Evolutionary conservation across 176 grass and related monocot species (phyloP).

Genomic region (Aegilops umbellulata): DNA sequence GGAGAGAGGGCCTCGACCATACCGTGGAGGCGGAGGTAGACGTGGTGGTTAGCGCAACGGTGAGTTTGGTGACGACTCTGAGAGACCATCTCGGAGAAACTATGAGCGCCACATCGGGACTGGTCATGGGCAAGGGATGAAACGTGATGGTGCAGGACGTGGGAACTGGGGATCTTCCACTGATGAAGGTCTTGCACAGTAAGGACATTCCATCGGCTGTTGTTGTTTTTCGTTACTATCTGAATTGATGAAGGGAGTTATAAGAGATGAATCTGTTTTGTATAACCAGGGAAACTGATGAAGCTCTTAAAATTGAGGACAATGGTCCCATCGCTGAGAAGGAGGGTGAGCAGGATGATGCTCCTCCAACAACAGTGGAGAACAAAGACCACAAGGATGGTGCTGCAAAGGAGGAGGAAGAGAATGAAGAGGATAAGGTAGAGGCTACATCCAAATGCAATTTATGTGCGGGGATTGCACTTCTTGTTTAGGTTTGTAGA

Average conservation of each 20-base stretch:
- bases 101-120: constrained; percentile 84
- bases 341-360: constrained; percentile 39
- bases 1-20: constrained; percentile 51
- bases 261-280: constrained; percentile 13
- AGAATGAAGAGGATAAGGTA: constrained; percentile 90
- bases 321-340: constrained; percentile 40
- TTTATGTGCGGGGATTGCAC: neutral
- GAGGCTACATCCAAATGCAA: neutral
- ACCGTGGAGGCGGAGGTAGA: constrained; percentile 30
- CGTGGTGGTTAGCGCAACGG: constrained; percentile 59
- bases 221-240: neutral
- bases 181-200: constrained; percentile 63
- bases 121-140: constrained; percentile 65
- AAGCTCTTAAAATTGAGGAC: constrained; percentile 53
- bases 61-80: constrained; percentile 49
- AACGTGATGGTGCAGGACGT: constrained; percentile 65
- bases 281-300: constrained; percentile 52
- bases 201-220: neutral
- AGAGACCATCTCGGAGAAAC: constrained; percentile 52
- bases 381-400: constrained; percentile 57
- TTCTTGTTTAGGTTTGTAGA: neutral
- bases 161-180: constrained; percentile 75
- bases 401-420: constrained; percentile 52
- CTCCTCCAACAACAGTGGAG: constrained; percentile 14
- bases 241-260: neutral